These are phyloP conservation scores for Venturia asperata DNA, from an alignment of 2,329 filamentous ascomycete species.

Conservation along the genomic window DNA sequence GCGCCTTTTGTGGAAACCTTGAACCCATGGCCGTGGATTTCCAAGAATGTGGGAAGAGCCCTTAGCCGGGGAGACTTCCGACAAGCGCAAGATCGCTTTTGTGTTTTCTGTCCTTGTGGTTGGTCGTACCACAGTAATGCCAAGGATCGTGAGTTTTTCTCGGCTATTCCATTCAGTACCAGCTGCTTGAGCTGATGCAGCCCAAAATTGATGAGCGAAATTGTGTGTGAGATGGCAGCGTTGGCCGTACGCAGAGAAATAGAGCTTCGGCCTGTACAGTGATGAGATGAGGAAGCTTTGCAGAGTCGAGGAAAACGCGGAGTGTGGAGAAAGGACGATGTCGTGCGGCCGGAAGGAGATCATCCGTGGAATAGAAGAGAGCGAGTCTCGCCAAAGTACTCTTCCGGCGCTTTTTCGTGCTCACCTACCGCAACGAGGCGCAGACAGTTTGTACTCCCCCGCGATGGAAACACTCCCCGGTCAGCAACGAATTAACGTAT, in stretches of 20 bases:
- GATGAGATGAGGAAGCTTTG: neutral
- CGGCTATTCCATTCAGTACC: neutral
- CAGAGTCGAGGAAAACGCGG: neutral
- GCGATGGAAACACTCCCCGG: neutral
- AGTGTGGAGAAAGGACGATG: neutral
- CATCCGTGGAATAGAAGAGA: neutral
- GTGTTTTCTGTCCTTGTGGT: neutral
- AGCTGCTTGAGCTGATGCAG: neutral
- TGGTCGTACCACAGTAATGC: neutral
- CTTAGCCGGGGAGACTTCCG: neutral
- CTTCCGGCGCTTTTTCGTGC: constrained; percentile 9
- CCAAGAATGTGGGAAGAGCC: neutral
- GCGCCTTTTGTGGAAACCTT: neutral
- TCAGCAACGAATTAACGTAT: neutral
- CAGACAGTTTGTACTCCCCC: neutral
- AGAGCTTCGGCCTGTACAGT: neutral
- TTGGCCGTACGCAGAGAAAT: neutral
- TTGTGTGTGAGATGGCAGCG: neutral
- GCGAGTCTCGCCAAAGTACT: neutral
- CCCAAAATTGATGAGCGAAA: neutral
- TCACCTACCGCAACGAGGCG: neutral
- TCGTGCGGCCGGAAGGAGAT: neutral
- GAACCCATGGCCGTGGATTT: neutral
- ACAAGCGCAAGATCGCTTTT: neutral
- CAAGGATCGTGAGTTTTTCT: constrained; percentile 7